Evolutionary conservation across 805 yeast species (phyloP), one percentile per base, ranked within the genome.

Genomic region (Spathaspora passalidarum): DNA sequence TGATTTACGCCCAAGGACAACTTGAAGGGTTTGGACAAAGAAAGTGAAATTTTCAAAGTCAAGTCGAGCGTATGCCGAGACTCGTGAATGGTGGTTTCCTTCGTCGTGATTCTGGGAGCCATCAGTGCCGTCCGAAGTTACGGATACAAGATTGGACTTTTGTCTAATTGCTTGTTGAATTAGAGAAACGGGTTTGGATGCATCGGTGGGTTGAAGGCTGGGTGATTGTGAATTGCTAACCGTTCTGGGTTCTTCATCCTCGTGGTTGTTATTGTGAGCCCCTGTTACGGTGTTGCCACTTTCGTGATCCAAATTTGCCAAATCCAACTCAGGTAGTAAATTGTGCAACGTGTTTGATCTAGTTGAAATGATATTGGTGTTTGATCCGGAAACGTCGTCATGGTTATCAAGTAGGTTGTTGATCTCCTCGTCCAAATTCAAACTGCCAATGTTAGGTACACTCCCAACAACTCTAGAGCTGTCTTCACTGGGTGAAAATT

Each of bases 21-120:
- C 96, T 64, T 94, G 97, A 59, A 94, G 75, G 1, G 99, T 94
- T 67, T 94, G 99, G 9, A 94, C 97, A 56, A 92, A 94, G 61
- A 94, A 94, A 2, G 97, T 91, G 62, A 86, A 92, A 52, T 88
- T 81, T 49, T 88, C 96, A 63, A 94, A 94, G 62, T 94, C 98
- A 34, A 94, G 69, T 55, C 90, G 72, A 1, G 94, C 94, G 62
- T 80, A 80, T 2, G 84, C 84, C 20, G 80, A 78, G 25, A 79
- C 78, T 45, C 69, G 62, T 2, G 59, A 51, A 17, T 32, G 29
- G n/a, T 41, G 32, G 23, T 26, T 20, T 14, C 14, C 11, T 25
- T 36, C 18, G 23, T 37, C 38, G 17, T 14, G 38, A 18, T 44
- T 34, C 29, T 19, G 22, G 21, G 34, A 26, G 8, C 13, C 14